A percentile compares a stretch with the other conserved stretches of the same genome.
These are phyloP conservation scores for Barnettozyma siamensis DNA, from an alignment of 805 yeast genomes.

Conservation along the genomic window DNA sequence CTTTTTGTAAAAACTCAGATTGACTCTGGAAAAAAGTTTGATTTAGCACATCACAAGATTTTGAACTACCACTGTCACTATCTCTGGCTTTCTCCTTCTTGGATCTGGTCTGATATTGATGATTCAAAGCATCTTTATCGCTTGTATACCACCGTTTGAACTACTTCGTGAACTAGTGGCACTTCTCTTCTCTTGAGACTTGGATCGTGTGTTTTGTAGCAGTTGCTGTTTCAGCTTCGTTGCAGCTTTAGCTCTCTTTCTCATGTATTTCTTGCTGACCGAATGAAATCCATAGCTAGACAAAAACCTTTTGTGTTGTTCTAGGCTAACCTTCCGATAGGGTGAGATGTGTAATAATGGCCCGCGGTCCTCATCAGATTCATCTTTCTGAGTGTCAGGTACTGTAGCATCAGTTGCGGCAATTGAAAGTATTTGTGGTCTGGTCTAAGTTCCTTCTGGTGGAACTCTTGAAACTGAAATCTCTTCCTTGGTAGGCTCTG, in stretches of 20 bases:
- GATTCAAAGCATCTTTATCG: neutral
- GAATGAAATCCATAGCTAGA: conserved; percentile 3
- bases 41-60: no score
- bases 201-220: neutral
- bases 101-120: conserved; percentile 9
- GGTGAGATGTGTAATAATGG: conserved; percentile 1
- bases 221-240: no score
- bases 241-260: neutral
- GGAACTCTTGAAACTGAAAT: no score
- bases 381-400: neutral
- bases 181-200: neutral
- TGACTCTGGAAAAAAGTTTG: conserved; percentile 1
- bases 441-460: no score
- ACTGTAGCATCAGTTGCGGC: no score
- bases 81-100: conserved; percentile 1
- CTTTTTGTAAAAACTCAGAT: conserved; percentile 9
- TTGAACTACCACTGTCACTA: no score
- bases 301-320: conserved; percentile 1
- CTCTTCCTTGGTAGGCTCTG: conserved; percentile 10
- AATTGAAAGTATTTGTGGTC: no score
- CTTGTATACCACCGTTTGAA: neutral
- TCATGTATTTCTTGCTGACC: neutral
- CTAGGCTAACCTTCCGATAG: neutral
- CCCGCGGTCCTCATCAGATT: neutral
- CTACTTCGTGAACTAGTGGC: neutral